Evolutionary conservation across 345 rosid species (phyloP).

Genomic region (Melaleuca quinquenervia): DNA sequence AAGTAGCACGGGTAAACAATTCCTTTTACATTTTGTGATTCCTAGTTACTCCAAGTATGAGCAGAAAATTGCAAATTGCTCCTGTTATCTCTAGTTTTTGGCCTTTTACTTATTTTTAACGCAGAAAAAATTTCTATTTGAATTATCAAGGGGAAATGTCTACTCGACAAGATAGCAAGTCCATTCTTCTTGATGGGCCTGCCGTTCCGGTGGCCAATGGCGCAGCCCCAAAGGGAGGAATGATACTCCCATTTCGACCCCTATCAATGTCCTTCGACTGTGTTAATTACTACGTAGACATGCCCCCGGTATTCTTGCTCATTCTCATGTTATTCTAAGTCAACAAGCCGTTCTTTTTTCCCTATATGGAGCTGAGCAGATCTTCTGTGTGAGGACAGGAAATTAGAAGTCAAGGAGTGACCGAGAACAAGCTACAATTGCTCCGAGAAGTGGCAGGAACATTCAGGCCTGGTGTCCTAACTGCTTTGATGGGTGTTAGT

Average conservation of each 20-base stretch:
- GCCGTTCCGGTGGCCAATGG: constrained; percentile 10
- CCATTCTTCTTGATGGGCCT: constrained; percentile 7
- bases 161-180: constrained; percentile 5
- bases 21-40: background rate
- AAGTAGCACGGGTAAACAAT: background rate
- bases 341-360: background rate
- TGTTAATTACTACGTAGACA: constrained; percentile 61
- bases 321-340: background rate
- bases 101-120: background rate
- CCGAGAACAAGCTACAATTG: constrained; percentile 58
- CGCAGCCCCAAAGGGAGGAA: constrained; percentile 47
- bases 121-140: background rate
- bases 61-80: background rate
- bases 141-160: background rate
- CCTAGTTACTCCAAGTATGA: background rate
- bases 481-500: constrained; percentile 97
- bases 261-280: constrained; percentile 62
- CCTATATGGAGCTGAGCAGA: background rate
- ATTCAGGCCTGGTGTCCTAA: constrained; percentile 85
- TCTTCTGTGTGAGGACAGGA: constrained; percentile 28
- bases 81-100: background rate
- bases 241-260: constrained; percentile 75
- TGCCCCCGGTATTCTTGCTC: constrained; percentile 53
- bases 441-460: constrained; percentile 68
- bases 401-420: constrained; percentile 74